Evolutionary conservation across 306 rosid genomes (phyloP).

Genomic region (Abrus pulchellus): DNA sequence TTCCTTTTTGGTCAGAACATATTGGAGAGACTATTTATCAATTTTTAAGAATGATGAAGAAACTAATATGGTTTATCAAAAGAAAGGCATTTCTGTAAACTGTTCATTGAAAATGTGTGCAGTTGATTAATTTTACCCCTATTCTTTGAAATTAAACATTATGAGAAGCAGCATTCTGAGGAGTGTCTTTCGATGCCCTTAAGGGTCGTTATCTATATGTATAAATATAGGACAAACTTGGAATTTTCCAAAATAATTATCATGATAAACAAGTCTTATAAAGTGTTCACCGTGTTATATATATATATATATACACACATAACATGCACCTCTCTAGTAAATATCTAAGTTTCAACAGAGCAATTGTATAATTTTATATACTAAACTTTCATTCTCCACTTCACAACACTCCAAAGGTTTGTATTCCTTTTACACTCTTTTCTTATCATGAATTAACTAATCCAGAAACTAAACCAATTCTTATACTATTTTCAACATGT

Average conservation of each 20-base stretch:
- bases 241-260: slow-evolving; percentile 14
- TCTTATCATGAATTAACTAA: background rate
- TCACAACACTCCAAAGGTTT: slow-evolving; percentile 44
- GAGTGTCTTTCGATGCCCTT: slow-evolving; percentile 18
- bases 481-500: background rate
- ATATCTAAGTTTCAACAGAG: slow-evolving; percentile 19
- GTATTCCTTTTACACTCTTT: slow-evolving; percentile 24
- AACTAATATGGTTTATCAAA: background rate
- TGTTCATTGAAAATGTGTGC: slow-evolving; percentile 4
- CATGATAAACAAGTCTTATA: slow-evolving; percentile 35
- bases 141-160: slow-evolving; percentile 42
- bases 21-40: slow-evolving; percentile 15
- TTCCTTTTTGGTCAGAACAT: background rate
- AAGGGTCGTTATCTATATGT: slow-evolving; percentile 42
- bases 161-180: background rate
- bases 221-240: slow-evolving; percentile 39
- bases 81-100: background rate
- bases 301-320: slow-evolving; percentile 17
- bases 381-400: slow-evolving; percentile 17
- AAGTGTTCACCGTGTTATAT: background rate
- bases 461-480: background rate
- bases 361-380: background rate
- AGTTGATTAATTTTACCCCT: slow-evolving; percentile 18
- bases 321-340: slow-evolving; percentile 31
- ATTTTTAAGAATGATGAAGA: background rate